These are phyloP conservation scores for Salvia hispanica DNA, from an alignment of 257 asterid species.

Conservation along the genomic window DNA sequence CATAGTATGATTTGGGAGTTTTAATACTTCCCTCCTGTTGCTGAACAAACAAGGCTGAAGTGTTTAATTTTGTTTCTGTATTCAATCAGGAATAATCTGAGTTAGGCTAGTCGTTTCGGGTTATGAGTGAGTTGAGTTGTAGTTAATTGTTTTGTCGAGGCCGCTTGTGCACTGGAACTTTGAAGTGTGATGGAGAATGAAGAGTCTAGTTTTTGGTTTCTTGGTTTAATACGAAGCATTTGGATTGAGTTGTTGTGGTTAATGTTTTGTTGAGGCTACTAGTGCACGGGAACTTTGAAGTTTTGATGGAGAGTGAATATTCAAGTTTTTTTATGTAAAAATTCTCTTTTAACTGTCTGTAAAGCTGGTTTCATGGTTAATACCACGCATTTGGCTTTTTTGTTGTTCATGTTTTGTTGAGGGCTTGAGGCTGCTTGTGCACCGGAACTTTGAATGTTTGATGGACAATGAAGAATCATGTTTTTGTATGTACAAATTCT, in stretches of 20 bases:
- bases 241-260: background rate
- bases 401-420: too few species aligned
- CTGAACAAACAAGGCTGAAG: background rate
- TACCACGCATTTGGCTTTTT: background rate
- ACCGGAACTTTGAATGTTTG: background rate
- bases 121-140: background rate
- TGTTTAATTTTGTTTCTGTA: background rate
- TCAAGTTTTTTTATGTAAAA: background rate
- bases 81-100: background rate
- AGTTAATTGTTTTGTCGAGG: conserved; percentile 4
- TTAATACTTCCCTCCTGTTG: conserved; percentile 1
- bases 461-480: background rate
- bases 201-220: too few species aligned
- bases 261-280: background rate
- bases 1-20: conserved; percentile 5
- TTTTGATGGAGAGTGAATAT: background rate
- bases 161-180: conserved; percentile 9
- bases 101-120: background rate
- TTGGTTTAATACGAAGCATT: too few species aligned
- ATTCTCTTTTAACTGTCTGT: background rate
- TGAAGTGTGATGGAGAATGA: too few species aligned
- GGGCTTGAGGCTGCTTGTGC: background rate
- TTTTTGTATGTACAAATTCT: background rate
- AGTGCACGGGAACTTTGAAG: background rate
- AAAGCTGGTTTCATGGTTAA: conserved; percentile 12